Evolutionary conservation across 805 yeast species (phyloP), one percentile per base, ranked within the genome.

Genomic region (Saturnispora saitoi): DNA sequence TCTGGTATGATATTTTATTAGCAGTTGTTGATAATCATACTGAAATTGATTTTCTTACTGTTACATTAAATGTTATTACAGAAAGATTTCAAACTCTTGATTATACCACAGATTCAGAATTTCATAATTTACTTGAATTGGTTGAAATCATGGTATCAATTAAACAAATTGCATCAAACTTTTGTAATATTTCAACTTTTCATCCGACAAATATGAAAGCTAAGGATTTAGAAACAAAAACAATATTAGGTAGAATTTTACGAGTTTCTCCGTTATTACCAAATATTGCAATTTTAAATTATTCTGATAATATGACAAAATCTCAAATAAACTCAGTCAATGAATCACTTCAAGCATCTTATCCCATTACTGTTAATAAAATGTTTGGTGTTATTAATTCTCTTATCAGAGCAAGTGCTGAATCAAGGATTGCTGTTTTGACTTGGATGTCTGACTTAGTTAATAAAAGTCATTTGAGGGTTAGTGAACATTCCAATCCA

Each of bases 391-490:
- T 93, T 36, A 66, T 81, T 46, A 85, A 90, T 60, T 81, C 77
- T 57, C 73, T 93, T 41, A 76, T 93, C 12, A 73, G 98, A 53
- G 86, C 88, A 0, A 80, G 88, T 4, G 67, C 75, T 0, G 67
- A 69, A 11, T 76, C 95, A 0, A 76, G 98, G 52, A 69, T 70
- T 32, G 80, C 70, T 37, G 59, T 90, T 44, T 66, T 93, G 56
- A 66, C 72, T 43, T 89, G 82, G 72, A 80, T 90, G 64, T 83
- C 86, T 1, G 74, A 73, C 26, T 72, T 88, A 37, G 76, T 87
- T n/a, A 86, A 91, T 58, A 73, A 77, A 45, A 89, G 90, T 61
- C 97, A 89, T 64, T 74, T 87, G 55, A 80, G 98, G 67, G 76
- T 87, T 57, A 96, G 96, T 46, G 80, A 83, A 54, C 95, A 86